Evolutionary conservation across 2,329 filamentous ascomycete species (phyloP), one percentile per base, ranked within the genome.

Genomic region (Coniella vitis): DNA sequence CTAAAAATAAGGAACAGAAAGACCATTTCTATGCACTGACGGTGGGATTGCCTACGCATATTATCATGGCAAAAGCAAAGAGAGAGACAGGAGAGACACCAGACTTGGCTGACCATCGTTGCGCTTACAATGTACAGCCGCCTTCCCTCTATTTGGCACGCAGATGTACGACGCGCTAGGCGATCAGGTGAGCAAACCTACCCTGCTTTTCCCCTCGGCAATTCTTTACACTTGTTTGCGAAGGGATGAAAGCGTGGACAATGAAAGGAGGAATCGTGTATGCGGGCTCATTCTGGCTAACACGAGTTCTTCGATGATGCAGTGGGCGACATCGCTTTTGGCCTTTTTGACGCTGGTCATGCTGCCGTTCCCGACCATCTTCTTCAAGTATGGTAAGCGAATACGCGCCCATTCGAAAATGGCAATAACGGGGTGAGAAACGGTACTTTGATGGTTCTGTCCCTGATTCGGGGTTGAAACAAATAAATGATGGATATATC

Each of bases 61-160:
- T 29, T 10, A 29, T 29, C 5, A 10, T 10, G 25, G 25, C 10
- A 29, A 29, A 29, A 29, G 25, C 25, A 10, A 29, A 29, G 5
- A 29, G 25, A 29, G 25, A 29, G 25, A 29, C 25, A 29, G 5
- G 25, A 19, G n/a, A n/a, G n/a, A n/a, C n/a, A n/a, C n/a, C n/a
- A n/a, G n/a, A 36, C 29, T 10, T 17, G 16, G 45, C 37, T 29
- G 37, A 40, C 22, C 3, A 44, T 47, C 52, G 42, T 43, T 55
- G 42, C n/a, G n/a, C n/a, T n/a, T n/a, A n/a, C 46, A 50, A 36
- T 41, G 31, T 54, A 16, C 16, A 80, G 88, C 87, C 45, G 78
- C 81, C 3, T 90, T 90, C 57, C 86, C 86, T 13, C 69, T 90
- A 2, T 90, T 90, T 62, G 84, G 84, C 14, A 75, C 79, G 22